Evolutionary conservation across 371 early-diverging fungal genomes (phyloP), one percentile per base, ranked within the genome.

Genomic region (Zopfochytrium polystomum): DNA sequence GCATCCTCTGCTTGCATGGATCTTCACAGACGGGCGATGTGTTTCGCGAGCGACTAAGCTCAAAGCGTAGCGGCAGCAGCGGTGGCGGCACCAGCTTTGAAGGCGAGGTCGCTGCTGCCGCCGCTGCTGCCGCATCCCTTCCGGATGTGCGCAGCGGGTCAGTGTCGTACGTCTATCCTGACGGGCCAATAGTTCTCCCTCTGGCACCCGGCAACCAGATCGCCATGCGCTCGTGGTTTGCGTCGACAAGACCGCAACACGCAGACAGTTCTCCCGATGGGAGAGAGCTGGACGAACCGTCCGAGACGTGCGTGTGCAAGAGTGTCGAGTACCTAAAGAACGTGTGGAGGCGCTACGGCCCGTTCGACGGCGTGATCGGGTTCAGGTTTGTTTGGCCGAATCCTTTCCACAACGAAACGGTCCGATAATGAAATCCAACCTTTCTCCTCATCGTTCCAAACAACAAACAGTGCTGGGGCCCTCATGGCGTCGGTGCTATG

Each of bases 331-430:
- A 33, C 1, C n/a, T 59, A 27, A 51, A 45, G 32, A n/a, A 27
- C 20, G 26, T 60, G n/a, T 59, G 61, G 66, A 15, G 27, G 30
- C 25, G 50, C 20, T 22, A 35, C n/a, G 66, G 66, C 3, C 66
- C 66, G 3, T 66, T 66, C 31, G 61, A 66, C 29, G 66, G 61
- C n/a, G 9, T 60, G 5, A 42, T 66, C 13, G 66, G 56, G 3
- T 66, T 66, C 55, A 55, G 55, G 6, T 60, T 56, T 13, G 66
- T 60, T 3, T 55, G 35, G 2, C 11, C 22, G 20, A 38, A 35
- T 6, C 44, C 65, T 2, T 6, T 20, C 26, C 11, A 52, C 4
- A 22, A 42, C 18, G 60, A 51, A 1, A 18, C 9, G 9, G 9
- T n/a, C 49, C 49, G 9, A 48, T 26, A 48, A 48, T 9, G 49